These are phyloP conservation scores for Anastatica hierochuntica DNA, from an alignment of 345 rosid genomes.

Conservation along the genomic window DNA sequence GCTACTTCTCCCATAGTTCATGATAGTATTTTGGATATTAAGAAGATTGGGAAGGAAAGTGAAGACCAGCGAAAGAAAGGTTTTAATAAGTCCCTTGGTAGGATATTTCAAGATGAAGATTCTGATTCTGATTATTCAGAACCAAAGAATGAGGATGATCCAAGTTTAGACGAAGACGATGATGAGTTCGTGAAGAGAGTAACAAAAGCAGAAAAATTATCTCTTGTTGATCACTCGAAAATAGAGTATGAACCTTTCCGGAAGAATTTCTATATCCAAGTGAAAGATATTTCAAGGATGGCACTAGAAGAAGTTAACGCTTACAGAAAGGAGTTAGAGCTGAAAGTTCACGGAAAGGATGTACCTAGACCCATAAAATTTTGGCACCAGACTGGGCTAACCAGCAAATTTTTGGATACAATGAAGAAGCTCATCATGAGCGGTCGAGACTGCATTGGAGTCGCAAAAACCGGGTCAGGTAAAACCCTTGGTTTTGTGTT, in stretches of 20 bases:
- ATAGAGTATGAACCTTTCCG: conserved; percentile 62
- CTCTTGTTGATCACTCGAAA: conserved; percentile 78
- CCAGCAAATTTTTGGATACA: conserved; percentile 63
- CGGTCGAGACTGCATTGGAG: conserved; percentile 88
- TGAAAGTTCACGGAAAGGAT: conserved; percentile 83
- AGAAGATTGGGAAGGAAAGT: conserved; percentile 23
- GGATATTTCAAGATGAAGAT: conserved; percentile 78
- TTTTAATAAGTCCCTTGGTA: conserved; percentile 54
- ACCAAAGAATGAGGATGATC: conserved; percentile 37
- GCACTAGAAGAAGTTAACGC: conserved; percentile 55
- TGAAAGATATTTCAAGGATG: conserved; percentile 68
- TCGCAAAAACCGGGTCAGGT: conserved; percentile 90
- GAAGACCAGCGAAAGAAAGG: conserved; percentile 41
- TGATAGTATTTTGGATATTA: conserved; percentile 21
- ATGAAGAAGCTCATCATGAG: conserved; percentile 85
- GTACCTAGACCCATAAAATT: conserved; percentile 67
- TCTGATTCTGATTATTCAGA: conserved; percentile 66
- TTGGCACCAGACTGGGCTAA: conserved; percentile 86
- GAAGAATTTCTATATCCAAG: conserved; percentile 69
- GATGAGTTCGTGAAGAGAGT: conserved; percentile 85
- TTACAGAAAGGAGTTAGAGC: conserved; percentile 58
- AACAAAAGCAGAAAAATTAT: conserved; percentile 70
- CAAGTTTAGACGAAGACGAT: conserved; percentile 61
- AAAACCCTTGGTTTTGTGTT: conserved; percentile 86
- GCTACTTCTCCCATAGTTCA: conserved; percentile 9